Evolutionary conservation across 139 green algal species (phyloP).

Genomic region (Trebouxia sp.): DNA sequence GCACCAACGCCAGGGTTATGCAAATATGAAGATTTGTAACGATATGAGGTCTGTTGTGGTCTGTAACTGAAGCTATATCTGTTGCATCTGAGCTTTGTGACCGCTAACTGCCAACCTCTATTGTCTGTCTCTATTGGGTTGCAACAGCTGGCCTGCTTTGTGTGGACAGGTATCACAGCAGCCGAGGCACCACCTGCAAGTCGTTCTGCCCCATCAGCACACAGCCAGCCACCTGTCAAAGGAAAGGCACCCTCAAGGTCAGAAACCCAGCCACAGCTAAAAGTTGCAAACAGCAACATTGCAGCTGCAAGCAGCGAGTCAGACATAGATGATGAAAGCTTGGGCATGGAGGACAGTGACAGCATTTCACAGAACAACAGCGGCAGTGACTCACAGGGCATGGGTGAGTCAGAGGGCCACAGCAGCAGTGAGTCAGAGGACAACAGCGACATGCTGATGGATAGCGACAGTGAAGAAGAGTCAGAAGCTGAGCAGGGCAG

Average conservation of each 20-base stretch:
- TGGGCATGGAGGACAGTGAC: background rate
- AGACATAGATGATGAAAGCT: conserved; percentile 2
- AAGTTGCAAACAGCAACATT: too few species aligned
- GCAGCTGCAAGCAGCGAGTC: too few species aligned
- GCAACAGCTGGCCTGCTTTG: too few species aligned
- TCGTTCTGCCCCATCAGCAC: too few species aligned
- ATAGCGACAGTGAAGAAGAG: background rate
- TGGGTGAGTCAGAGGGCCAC: background rate
- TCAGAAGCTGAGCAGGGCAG: background rate
- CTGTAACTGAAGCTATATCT: conserved; percentile 3
- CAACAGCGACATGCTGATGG: background rate
- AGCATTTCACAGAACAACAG: background rate
- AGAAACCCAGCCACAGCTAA: too few species aligned
- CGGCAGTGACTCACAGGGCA: conserved; percentile 20
- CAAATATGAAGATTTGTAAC: too few species aligned
- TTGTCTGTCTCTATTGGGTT: background rate
- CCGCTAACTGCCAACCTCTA: background rate
- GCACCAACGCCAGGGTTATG: too few species aligned
- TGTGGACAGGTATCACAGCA: background rate
- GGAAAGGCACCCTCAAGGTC: too few species aligned
- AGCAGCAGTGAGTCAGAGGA: too few species aligned
- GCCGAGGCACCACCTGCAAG: background rate
- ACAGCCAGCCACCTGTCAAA: too few species aligned
- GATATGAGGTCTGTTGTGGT: too few species aligned
- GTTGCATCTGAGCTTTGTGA: background rate